Evolutionary conservation across 495 filamentous ascomycete species (phyloP).

Genomic region (Aspergillus coremiiformis): DNA sequence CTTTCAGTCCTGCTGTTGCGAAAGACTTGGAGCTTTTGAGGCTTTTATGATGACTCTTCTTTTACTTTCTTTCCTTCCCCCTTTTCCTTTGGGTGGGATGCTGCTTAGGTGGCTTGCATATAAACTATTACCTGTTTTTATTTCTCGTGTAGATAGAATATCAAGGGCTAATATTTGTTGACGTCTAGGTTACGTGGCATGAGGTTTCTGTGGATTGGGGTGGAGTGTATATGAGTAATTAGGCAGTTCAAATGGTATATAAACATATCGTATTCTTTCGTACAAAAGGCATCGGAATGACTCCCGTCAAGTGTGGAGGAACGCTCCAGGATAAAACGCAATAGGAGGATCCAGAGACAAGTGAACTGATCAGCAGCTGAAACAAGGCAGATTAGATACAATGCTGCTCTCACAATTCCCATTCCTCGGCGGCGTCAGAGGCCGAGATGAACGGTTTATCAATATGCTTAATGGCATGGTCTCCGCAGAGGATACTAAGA

Average conservation of each 20-base stretch:
- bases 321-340: background rate
- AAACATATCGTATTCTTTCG: background rate
- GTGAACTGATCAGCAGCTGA: too few relatives aligned
- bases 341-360: too few relatives aligned
- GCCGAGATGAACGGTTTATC: conserved; percentile 80
- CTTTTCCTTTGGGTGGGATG: background rate
- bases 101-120: background rate
- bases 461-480: conserved; percentile 86
- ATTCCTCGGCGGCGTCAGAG: conserved; percentile 68
- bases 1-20: conserved; percentile 36
- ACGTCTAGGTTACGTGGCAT: too few relatives aligned
- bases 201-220: background rate
- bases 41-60: conserved; percentile 15
- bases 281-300: background rate
- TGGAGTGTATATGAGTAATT: background rate
- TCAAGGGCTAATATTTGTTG: background rate
- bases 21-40: conserved; percentile 39
- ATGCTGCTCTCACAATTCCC: conserved; percentile 55
- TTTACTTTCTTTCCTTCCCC: background rate
- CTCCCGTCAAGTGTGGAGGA: background rate
- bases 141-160: background rate
- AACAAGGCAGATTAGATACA: background rate
- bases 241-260: background rate
- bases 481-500: conserved; percentile 78
- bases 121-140: background rate